Evolutionary conservation across 2,329 filamentous ascomycete species (phyloP).

Genomic region (Aspergillus persii): DNA sequence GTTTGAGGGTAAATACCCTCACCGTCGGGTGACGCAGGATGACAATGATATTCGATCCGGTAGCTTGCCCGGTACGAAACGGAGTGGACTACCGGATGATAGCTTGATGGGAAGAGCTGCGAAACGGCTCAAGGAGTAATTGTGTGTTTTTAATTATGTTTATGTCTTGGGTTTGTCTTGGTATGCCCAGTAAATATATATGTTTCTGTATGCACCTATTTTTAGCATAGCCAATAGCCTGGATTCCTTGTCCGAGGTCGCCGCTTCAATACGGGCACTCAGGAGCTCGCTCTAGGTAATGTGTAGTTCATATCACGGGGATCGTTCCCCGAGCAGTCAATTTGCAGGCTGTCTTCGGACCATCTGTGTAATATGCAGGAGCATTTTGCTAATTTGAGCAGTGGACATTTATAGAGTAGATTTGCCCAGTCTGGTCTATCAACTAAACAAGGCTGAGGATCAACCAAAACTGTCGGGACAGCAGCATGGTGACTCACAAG

Average conservation of each 20-base stretch:
- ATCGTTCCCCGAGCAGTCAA: too few species aligned
- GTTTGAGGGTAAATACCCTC: conserved; percentile 82
- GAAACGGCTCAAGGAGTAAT: conserved; percentile 54
- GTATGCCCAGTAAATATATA: conserved; percentile 1
- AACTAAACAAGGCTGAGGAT: neutral
- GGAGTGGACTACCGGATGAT: conserved; percentile 82
- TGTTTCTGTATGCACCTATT: neutral
- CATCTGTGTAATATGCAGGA: too few species aligned
- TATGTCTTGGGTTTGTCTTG: neutral
- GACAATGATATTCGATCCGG: conserved; percentile 93
- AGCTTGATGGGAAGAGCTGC: conserved; percentile 57
- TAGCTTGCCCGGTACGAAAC: conserved; percentile 86
- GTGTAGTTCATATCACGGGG: too few species aligned
- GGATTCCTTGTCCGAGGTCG: too few species aligned
- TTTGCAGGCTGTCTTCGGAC: too few species aligned
- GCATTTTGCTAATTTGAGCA: too few species aligned
- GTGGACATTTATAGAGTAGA: too few species aligned
- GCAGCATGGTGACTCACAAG: neutral
- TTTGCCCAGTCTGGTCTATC: neutral
- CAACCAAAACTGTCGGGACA: neutral
- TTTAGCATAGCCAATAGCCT: too few species aligned
- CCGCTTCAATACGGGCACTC: too few species aligned
- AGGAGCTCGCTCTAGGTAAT: too few species aligned
- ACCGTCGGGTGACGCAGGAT: conserved; percentile 85
- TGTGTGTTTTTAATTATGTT: neutral